Percentiles rank a stretch among this genome's conserved stretches.
phyloP scores from a whole-genome alignment of 257 asterid genomes.

The Solanum sejunctum region DNA sequence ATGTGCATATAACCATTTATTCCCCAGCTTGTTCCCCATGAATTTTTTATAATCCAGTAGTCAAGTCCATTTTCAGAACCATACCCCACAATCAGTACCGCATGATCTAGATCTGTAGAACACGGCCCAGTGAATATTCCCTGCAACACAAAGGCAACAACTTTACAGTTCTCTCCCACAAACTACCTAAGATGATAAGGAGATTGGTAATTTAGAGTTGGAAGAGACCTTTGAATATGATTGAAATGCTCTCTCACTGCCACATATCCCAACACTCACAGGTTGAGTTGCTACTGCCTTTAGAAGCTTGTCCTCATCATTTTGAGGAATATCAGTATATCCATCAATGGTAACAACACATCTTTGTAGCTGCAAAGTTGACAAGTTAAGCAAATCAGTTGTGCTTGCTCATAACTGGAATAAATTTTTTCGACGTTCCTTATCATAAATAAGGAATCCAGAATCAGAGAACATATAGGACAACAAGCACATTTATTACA shows the following conservation, averaged over 20 bases:
- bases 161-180: not conserved
- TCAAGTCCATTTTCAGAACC: constrained; percentile 65
- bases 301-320: constrained; percentile 55
- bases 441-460: not conserved
- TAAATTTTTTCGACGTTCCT: not conserved
- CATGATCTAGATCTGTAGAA: constrained; percentile 71
- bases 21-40: constrained; percentile 97
- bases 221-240: constrained; percentile 61
- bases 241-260: constrained; percentile 68
- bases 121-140: constrained; percentile 90
- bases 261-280: constrained; percentile 88
- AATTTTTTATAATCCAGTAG: constrained; percentile 83
- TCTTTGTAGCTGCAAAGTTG: constrained; percentile 45
- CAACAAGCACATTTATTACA: not conserved
- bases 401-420: not conserved
- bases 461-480: not conserved
- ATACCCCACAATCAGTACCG: constrained; percentile 82
- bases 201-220: not conserved
- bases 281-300: constrained; percentile 84
- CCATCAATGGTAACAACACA: constrained; percentile 76
- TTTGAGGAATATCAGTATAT: constrained; percentile 45
- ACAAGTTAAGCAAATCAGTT: not conserved
- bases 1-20: constrained; percentile 68
- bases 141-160: constrained; percentile 24
- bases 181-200: not conserved